Evolutionary conservation across 2,329 filamentous ascomycete genomes (phyloP), one percentile per base, ranked within the genome.

Genomic region (Colletotrichum coccodes): DNA sequence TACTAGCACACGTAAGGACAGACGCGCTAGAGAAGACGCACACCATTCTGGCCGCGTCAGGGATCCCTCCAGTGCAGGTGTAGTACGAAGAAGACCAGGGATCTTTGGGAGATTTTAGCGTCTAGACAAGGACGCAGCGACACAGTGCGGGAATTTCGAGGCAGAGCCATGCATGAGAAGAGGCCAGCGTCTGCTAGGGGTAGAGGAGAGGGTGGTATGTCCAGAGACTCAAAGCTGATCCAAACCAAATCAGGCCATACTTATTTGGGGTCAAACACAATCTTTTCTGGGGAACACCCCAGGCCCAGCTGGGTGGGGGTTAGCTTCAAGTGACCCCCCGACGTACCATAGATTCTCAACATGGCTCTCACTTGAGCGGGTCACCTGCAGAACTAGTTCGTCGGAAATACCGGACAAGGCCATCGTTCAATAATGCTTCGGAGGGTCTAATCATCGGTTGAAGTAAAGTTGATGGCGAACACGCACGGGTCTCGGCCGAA

Each of bases 111-210:
- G 38, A 61, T 38, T 66, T 28, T 23, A 30, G 38, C 57, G 62
- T 14, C 67, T 53, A 50, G 36, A 46, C 63, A 36, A 58, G 49
- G 50, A 11, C 58, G 34, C n/a, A 36, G 57, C 44, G 49, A 67
- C 63, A 70, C 67, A 70, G 67, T 70, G 67, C 63, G 67, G 21
- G 44, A 57, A 26, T 7, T 38, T 38, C 11, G 32, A 26, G 38
- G 53, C 38, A 53, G 32, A 42, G 28, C 21, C 53, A 58, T 59
- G 53, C 56, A 56, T 16, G 50, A 49, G 36, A 60, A n/a, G 23
- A 36, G 53, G 8, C 38, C 44, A 9, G 52, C n/a, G 32, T 32
- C 23, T 58, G 42, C 46, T 34, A 47, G 38, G 38, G 52, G 12
- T 32, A 52, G 59, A 64, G 46, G 36, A 23, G 47, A 30, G 40